Conservation (phyloP, 192 early-diverging fungal species). For the Backusella westeae region DNA sequence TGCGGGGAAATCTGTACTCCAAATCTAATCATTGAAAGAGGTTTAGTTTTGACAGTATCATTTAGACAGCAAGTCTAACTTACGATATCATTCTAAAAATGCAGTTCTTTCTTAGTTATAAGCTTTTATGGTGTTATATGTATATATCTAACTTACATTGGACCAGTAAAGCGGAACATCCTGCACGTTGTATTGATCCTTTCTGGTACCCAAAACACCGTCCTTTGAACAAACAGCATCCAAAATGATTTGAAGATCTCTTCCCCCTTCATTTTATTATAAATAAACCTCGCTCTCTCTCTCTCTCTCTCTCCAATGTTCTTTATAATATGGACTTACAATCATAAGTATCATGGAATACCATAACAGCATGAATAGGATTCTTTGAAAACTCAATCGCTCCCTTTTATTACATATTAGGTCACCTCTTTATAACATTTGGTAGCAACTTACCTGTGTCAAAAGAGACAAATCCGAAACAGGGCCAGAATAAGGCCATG, state of each 20-base stretch:
- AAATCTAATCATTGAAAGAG: conserved; percentile 48
- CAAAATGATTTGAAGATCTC: conserved; percentile 77
- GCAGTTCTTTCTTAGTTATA: not conserved
- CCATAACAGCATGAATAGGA: conserved; percentile 68
- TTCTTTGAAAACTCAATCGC: conserved; percentile 39
- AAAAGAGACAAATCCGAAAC: conserved; percentile 9
- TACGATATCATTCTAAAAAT: conserved; percentile 27
- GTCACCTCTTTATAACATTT: not conserved
- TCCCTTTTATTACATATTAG: not conserved
- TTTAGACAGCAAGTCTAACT: conserved; percentile 18
- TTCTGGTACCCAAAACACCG: conserved; percentile 57
- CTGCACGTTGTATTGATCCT: conserved; percentile 40
- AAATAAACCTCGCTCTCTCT: not conserved
- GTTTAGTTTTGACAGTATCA: not conserved
- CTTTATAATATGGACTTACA: conserved; percentile 35
- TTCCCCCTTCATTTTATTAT: conserved; percentile 55
- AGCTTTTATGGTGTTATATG: not conserved
- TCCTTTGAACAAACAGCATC: conserved; percentile 66
- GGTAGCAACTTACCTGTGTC: conserved; percentile 14
- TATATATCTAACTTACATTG: conserved; percentile 43
- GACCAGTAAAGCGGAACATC: conserved; percentile 78
- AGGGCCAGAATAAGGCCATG: conserved; percentile 65
- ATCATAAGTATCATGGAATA: conserved; percentile 86
- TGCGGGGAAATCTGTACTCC: conserved; percentile 81
- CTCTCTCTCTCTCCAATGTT: too few relatives aligned